Evolutionary conservation across 768 basidiomycete species (phyloP).

Genomic region (Mycena leptocephala): DNA sequence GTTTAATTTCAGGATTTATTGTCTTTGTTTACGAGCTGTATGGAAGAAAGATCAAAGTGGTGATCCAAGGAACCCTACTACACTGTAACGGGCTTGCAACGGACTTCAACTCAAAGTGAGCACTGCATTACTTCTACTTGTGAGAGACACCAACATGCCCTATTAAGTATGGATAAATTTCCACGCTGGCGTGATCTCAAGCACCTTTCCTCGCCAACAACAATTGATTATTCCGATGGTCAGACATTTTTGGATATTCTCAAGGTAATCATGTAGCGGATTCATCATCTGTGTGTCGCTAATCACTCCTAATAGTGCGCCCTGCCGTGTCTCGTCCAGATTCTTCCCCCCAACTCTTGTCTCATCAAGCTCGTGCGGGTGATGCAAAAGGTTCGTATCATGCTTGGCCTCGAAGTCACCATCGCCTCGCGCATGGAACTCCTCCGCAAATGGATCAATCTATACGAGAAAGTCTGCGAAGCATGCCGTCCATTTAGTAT

Average conservation of each 20-base stretch:
- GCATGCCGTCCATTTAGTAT: not conserved
- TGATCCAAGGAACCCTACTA: too few relatives aligned
- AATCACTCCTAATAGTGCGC: not conserved
- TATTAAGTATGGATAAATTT: not conserved
- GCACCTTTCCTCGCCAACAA: not conserved
- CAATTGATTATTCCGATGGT: not conserved
- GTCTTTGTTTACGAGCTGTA: too few relatives aligned
- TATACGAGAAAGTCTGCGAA: not conserved
- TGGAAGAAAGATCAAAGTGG: too few relatives aligned
- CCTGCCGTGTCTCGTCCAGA: not conserved
- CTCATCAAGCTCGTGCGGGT: not conserved
- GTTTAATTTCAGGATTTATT: too few relatives aligned
- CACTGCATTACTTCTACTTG: too few relatives aligned
- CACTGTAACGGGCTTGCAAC: not conserved
- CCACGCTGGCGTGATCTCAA: not conserved
- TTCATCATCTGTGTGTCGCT: not conserved
- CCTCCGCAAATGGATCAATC: not conserved
- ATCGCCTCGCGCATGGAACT: not conserved
- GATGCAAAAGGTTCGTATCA: not conserved
- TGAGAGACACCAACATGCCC: not conserved
- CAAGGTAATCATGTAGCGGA: not conserved
- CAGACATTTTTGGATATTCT: not conserved
- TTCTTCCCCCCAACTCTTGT: not conserved
- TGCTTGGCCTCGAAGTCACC: not conserved
- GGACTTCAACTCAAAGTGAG: conserved; percentile 10